Percentiles rank a stretch among this genome's conserved stretches.
Conservation (phyloP, 257 asterid genomes). For the Linderniella brevidens region DNA sequence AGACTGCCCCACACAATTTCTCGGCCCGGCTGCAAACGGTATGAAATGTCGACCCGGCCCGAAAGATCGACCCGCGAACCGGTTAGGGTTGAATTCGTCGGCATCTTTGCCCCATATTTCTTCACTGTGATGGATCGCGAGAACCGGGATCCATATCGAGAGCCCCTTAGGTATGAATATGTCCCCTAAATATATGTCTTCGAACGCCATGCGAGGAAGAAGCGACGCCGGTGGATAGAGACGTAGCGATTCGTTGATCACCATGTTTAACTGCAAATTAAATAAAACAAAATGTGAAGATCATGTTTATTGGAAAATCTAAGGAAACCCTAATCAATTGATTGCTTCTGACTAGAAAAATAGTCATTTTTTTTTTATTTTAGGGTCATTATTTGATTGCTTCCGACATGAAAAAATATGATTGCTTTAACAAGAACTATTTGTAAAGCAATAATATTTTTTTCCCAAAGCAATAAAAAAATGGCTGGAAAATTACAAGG, state of each 20-base stretch:
- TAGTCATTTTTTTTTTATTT: neutral
- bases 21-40: slow-evolving; percentile 86
- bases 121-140: slow-evolving; percentile 71
- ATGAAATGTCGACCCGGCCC: slow-evolving; percentile 51
- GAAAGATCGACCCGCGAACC: slow-evolving; percentile 36
- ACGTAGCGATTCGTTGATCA: slow-evolving; percentile 71
- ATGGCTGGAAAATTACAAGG: too few species aligned
- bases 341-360: neutral
- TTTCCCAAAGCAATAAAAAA: too few species aligned
- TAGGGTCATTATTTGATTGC: too few species aligned
- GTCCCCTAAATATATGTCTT: slow-evolving; percentile 66
- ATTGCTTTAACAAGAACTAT: too few species aligned
- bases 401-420: too few species aligned
- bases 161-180: slow-evolving; percentile 75
- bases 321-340: neutral
- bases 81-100: slow-evolving; percentile 57
- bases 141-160: slow-evolving; percentile 82
- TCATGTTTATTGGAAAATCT: neutral
- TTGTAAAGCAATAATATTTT: too few species aligned
- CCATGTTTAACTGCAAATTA: slow-evolving; percentile 51
- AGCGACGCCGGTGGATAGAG: slow-evolving; percentile 82
- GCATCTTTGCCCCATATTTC: slow-evolving; percentile 85
- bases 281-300: neutral
- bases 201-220: slow-evolving; percentile 89
- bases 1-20: slow-evolving; percentile 76